Percentiles rank a stretch among this genome's conserved stretches.
phyloP scores from a whole-genome alignment of 805 yeast genomes.

The Sungouiozyma ichnusensis region DNA sequence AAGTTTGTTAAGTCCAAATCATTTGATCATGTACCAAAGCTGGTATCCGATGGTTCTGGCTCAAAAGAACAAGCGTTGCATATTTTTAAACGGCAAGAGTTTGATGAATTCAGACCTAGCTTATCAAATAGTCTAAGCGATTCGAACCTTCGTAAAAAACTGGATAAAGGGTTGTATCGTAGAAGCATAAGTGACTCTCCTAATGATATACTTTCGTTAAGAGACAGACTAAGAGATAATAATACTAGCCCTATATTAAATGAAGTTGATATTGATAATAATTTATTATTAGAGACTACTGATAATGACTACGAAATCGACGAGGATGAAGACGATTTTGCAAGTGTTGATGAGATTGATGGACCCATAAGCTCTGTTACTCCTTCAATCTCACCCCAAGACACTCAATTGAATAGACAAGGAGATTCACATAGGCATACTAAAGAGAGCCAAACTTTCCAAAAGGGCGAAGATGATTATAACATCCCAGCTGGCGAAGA shows the following conservation, averaged over 20 bases:
- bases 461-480: constrained; percentile 14
- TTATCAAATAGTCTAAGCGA: background rate
- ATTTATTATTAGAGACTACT: background rate
- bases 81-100: background rate
- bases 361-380: constrained; percentile 18
- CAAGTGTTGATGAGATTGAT: constrained; percentile 30
- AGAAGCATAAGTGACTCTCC: background rate
- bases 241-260: background rate
- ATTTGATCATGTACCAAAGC: background rate
- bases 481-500: constrained; percentile 30
- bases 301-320: constrained; percentile 4
- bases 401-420: background rate
- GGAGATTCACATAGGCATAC: constrained; percentile 1
- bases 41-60: background rate
- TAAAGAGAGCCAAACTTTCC: background rate
- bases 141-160: background rate
- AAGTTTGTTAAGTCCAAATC: background rate
- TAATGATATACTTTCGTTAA: background rate
- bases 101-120: background rate
- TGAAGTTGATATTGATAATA: constrained; percentile 6
- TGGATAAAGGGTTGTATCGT: background rate
- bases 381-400: constrained; percentile 6
- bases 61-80: background rate
- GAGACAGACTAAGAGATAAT: background rate
- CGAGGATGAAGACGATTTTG: constrained; percentile 15